A percentile compares a stretch with the other conserved stretches of the same genome.
Evolutionary conservation across 2,329 filamentous ascomycete genomes (phyloP).

Genomic region (Endoconidiophora laricicola): DNA sequence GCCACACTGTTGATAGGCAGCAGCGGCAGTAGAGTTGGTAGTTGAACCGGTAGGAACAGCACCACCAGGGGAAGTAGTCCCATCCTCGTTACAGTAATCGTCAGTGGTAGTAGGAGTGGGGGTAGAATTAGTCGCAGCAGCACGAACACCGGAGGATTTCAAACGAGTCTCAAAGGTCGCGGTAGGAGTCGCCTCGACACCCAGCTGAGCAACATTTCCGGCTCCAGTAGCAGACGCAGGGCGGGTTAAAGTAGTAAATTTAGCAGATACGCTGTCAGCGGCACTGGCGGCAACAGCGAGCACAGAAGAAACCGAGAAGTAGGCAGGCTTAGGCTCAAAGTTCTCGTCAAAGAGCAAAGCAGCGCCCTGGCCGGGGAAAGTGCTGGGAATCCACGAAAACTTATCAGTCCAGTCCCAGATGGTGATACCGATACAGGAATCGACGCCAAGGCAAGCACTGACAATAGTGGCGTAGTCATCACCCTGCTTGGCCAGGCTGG

Average conservation of each 20-base stretch:
- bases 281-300: slow-evolving; percentile 17
- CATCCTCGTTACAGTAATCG: neutral
- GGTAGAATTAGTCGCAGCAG: neutral
- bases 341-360: slow-evolving; percentile 27
- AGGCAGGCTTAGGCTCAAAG: slow-evolving; percentile 27
- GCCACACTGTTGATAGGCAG: slow-evolving; percentile 24
- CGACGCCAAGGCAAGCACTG: slow-evolving; percentile 18
- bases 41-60: slow-evolving; percentile 12
- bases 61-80: slow-evolving; percentile 20
- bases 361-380: slow-evolving; percentile 25
- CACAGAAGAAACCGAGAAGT: slow-evolving; percentile 22
- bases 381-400: slow-evolving; percentile 25
- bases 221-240: neutral
- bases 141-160: neutral
- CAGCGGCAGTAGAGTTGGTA: slow-evolving; percentile 17
- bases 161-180: neutral
- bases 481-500: slow-evolving; percentile 19
- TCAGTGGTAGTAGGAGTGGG: neutral
- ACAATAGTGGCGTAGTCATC: slow-evolving; percentile 18
- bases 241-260: neutral
- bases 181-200: neutral
- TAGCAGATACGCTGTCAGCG: slow-evolving; percentile 15
- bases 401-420: slow-evolving; percentile 23
- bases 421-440: slow-evolving; percentile 20
- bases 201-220: neutral